These are phyloP conservation scores for Xylaria longipes DNA, from an alignment of 495 filamentous ascomycete genomes.

Conservation along the genomic window DNA sequence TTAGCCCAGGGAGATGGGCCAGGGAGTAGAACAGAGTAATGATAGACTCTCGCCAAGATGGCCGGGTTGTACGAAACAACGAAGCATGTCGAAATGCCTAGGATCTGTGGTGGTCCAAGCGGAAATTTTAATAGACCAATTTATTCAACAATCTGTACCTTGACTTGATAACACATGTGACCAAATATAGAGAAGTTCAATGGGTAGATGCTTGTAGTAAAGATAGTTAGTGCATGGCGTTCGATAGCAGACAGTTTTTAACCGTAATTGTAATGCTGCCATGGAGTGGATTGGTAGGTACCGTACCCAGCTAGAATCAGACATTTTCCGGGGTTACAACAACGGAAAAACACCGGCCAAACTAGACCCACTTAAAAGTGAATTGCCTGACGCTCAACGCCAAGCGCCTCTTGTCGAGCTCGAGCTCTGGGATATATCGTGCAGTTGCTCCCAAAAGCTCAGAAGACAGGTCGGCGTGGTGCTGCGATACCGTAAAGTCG, in stretches of 20 bases:
- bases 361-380: slow-evolving; percentile 27
- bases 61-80: slow-evolving; percentile 28
- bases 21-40: slow-evolving; percentile 20
- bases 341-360: slow-evolving; percentile 19
- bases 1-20: slow-evolving; percentile 9
- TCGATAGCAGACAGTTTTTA: neutral
- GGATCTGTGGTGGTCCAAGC: slow-evolving; percentile 17
- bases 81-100: slow-evolving; percentile 21
- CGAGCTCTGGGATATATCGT: neutral
- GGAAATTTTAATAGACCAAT: slow-evolving; percentile 26
- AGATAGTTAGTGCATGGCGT: neutral
- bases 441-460: neutral
- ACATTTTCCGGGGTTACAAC: neutral
- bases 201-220: neutral
- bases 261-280: no score
- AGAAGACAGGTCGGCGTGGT: neutral
- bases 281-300: neutral
- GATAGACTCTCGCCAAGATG: slow-evolving; percentile 25
- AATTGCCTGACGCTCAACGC: slow-evolving; percentile 1
- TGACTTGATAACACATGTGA: neutral
- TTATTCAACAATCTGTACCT: neutral
- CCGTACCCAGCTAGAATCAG: neutral
- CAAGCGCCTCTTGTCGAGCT: neutral
- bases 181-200: neutral
- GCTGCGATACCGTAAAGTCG: neutral